A percentile compares a stretch with the other conserved stretches of the same genome.
Conservation (phyloP, 441 rosid genomes). For the Populus trichocarpa region DNA sequence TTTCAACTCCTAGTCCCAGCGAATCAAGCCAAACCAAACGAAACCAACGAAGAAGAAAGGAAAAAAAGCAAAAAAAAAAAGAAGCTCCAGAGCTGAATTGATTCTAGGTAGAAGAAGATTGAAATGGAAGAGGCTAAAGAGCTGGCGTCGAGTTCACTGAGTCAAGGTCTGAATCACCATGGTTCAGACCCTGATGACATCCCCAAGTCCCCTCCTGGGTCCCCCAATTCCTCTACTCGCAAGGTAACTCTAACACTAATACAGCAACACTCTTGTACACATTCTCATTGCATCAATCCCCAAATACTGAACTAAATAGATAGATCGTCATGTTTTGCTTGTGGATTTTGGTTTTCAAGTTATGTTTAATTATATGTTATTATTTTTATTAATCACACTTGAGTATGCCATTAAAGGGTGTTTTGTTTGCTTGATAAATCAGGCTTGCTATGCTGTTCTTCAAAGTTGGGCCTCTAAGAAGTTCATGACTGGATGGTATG, state of each 20-base stretch:
- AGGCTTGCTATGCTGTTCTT: slow-evolving; percentile 89
- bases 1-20: background rate
- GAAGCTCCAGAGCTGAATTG: background rate
- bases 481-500: slow-evolving; percentile 98
- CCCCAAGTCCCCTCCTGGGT: slow-evolving; percentile 64
- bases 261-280: background rate
- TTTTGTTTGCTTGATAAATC: slow-evolving; percentile 10
- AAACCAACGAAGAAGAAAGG: background rate
- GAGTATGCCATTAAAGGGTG: background rate
- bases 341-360: background rate
- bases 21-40: background rate
- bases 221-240: slow-evolving; percentile 76
- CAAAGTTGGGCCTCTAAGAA: slow-evolving; percentile 96
- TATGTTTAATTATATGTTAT: no score
- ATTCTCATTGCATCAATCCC: background rate
- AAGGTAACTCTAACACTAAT: slow-evolving; percentile 36
- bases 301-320: background rate
- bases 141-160: slow-evolving; percentile 58
- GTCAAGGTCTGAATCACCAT: slow-evolving; percentile 53
- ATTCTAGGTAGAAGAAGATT: background rate
- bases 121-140: slow-evolving; percentile 62
- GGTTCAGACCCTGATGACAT: slow-evolving; percentile 49
- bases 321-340: background rate
- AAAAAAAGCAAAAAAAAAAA: background rate
- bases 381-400: background rate